phyloP scores from a whole-genome alignment of 768 basidiomycete genomes.

The Clitopilus passeckerianus region DNA sequence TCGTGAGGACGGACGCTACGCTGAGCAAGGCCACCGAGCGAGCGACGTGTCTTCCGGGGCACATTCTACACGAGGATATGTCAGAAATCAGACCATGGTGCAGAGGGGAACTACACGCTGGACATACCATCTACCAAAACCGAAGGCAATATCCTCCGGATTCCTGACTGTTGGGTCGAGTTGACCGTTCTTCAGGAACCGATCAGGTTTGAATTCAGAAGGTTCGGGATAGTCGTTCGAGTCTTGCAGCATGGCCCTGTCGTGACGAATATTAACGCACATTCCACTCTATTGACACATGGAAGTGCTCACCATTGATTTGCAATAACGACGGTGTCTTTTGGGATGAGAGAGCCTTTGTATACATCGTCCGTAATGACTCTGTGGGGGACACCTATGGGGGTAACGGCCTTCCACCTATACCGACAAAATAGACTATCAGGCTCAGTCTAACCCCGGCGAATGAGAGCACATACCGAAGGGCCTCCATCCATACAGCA shows the following conservation, averaged over 20 bases:
- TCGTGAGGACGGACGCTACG: constrained; percentile 16
- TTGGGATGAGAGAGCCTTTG: constrained; percentile 16
- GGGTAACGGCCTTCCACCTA: constrained; percentile 1
- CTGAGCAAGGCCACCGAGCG: constrained; percentile 17
- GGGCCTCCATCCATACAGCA: constrained; percentile 9
- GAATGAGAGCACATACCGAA: constrained; percentile 2
- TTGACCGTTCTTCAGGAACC: constrained; percentile 21
- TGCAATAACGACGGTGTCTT: constrained; percentile 11
- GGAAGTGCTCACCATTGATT: constrained; percentile 12
- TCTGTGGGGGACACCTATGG: constrained; percentile 11
- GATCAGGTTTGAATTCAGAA: constrained; percentile 17
- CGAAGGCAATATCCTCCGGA: constrained; percentile 10
- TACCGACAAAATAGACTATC: neutral
- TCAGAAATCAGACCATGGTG: neutral
- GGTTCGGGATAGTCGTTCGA: constrained; percentile 22
- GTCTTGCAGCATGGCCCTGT: constrained; percentile 24
- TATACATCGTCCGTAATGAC: constrained; percentile 16
- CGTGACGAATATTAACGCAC: neutral
- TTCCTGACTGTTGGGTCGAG: constrained; percentile 9
- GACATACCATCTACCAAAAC: constrained; percentile 18
- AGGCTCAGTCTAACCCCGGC: too few relatives aligned
- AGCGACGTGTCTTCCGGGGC: constrained; percentile 18
- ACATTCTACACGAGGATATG: constrained; percentile 3
- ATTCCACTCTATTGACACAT: too few relatives aligned
- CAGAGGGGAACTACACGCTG: neutral